Evolutionary conservation across 208 protist genomes (phyloP).

Genomic region (Crithidia brevicula): DNA sequence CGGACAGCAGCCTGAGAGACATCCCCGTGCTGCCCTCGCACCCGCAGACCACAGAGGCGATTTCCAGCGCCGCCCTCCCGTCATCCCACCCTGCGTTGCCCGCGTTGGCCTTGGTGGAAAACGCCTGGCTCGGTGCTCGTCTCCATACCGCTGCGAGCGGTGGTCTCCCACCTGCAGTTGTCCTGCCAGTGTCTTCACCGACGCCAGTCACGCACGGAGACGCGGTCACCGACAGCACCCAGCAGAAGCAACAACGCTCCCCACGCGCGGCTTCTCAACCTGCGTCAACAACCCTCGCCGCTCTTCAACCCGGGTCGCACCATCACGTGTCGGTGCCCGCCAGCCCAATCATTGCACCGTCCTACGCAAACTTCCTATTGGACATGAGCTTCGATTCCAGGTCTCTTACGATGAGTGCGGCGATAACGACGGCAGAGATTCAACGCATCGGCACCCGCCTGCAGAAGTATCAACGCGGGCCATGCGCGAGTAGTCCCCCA

Average conservation of each 20-base stretch:
- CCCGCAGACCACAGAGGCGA: background rate
- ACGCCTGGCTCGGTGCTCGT: too few species aligned
- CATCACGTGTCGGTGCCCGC: background rate
- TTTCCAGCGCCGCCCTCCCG: background rate
- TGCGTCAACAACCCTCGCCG: too few species aligned
- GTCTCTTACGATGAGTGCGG: conserved; percentile 6
- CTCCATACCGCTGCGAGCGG: too few species aligned
- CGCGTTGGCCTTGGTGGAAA: too few species aligned
- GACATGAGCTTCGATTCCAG: conserved; percentile 39
- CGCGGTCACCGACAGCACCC: too few species aligned
- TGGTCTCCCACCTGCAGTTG: too few species aligned
- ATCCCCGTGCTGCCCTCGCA: conserved; percentile 3
- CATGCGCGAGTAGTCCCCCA: background rate
- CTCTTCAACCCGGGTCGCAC: too few species aligned
- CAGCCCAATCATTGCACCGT: background rate
- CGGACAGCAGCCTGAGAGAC: conserved; percentile 19
- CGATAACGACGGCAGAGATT: conserved; percentile 16
- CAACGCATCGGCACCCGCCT: conserved; percentile 28
- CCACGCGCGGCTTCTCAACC: too few species aligned
- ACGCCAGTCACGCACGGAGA: too few species aligned
- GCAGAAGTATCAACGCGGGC: conserved; percentile 1
- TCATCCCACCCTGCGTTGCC: background rate
- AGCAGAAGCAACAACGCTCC: too few species aligned
- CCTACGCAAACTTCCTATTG: conserved; percentile 15
- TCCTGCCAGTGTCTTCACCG: too few species aligned